Base-by-base conservation (phyloP, 176 grass and related monocot genomes). In the Cenchrus purpureus region DNA sequence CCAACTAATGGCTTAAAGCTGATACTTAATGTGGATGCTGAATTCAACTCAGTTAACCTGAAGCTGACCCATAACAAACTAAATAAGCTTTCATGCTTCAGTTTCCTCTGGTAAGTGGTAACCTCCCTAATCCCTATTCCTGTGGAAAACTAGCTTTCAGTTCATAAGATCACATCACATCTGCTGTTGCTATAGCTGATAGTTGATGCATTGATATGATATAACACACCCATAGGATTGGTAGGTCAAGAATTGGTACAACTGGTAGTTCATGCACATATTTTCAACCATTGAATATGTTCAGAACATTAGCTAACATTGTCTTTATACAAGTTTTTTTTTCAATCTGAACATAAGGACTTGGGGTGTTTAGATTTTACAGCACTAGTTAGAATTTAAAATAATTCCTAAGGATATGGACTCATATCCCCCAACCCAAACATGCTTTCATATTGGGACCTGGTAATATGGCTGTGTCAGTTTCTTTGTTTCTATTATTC, bases 61-160 rank as follows among this genome's bases (percentile, higher is more conserved):
- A 75, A 73, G 74, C 74, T 83, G 63, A 73, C 49, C n/a, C 69
- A 76, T 68, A 69, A 12, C 52, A 19, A 28, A 74, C 31, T 89
- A 74, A 74, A 79, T 48, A 79, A 69, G 62, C 20, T 73, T 59
- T 20, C 54, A 22, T 80, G 62, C 60, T 85, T 80, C 76, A 85
- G 11, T 85, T 80, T 68, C 52, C 74, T 80, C 52, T 85, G 59
- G 59, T 60, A 22, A 60, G 57, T 60, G 50, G 82, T 89, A 85
- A 80, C 50, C 55, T 65, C 66, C 58, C 28, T 67, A 66, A 85
- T 69, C 51, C 20, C 28, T 67, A 66, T 89, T 69, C 51, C 20
- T 66, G 13, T 56, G 22, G 73, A 37, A 37, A 78, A 16, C 43
- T 51, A 51, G 25, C 42, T 67, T 79, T 22, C 44, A 48, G 19